Evolutionary conservation across 2,329 filamentous ascomycete species (phyloP).

Genomic region (Beauveria sp.): DNA sequence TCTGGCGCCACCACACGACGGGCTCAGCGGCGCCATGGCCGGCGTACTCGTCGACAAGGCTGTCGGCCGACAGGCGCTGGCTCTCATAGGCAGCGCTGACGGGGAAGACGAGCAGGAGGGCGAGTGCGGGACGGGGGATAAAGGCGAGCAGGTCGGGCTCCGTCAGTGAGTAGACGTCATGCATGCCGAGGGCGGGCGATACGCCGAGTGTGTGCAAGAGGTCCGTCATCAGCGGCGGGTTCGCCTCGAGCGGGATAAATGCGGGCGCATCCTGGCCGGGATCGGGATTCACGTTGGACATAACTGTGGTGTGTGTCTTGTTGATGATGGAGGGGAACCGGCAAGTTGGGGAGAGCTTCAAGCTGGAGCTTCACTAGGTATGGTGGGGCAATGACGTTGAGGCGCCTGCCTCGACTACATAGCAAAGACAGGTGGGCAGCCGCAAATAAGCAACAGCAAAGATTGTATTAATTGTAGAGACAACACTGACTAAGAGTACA

Average conservation of each 20-base stretch:
- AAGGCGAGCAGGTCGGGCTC: constrained; percentile 79
- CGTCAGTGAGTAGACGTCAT: constrained; percentile 87
- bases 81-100: constrained; percentile 72
- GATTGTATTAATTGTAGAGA: background rate
- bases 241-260: constrained; percentile 60
- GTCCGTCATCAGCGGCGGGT: constrained; percentile 80
- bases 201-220: constrained; percentile 81
- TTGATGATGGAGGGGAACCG: background rate
- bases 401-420: background rate
- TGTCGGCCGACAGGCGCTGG: constrained; percentile 68
- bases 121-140: constrained; percentile 79
- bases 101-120: constrained; percentile 88
- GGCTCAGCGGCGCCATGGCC: constrained; percentile 63
- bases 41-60: constrained; percentile 51
- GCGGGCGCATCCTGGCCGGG: constrained; percentile 31
- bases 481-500: background rate
- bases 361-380: background rate
- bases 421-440: background rate
- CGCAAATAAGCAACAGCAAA: background rate
- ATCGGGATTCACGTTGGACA: constrained; percentile 33
- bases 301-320: constrained; percentile 12
- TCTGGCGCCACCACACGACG: constrained; percentile 91
- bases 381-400: constrained; percentile 12
- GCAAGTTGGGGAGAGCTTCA: background rate
- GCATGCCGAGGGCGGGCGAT: constrained; percentile 65